Evolutionary conservation across 2,329 filamentous ascomycete genomes (phyloP).

Genomic region (Paracamarosporium sp.): DNA sequence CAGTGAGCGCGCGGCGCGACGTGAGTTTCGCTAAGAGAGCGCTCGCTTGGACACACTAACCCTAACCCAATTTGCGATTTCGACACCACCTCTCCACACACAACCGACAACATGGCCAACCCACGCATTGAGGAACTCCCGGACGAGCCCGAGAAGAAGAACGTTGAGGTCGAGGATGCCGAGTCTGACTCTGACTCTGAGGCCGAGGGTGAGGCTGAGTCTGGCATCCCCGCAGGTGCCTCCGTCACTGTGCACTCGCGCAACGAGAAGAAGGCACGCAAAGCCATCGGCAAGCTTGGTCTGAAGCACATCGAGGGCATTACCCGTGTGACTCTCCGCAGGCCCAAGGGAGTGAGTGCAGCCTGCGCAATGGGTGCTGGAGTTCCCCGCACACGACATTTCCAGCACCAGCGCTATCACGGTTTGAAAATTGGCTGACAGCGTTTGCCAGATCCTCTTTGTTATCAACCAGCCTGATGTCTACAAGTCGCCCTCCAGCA

Average conservation of each 20-base stretch:
- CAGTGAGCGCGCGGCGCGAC: not conserved
- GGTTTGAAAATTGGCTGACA: constrained; percentile 25
- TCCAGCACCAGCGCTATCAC: constrained; percentile 7
- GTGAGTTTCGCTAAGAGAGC: not conserved
- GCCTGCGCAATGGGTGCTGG: constrained; percentile 22
- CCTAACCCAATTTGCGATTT: constrained; percentile 14
- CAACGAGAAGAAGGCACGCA: constrained; percentile 99
- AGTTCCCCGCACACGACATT: constrained; percentile 7
- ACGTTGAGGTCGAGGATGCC: constrained; percentile 76
- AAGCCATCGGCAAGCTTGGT: constrained; percentile 98
- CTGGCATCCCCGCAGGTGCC: constrained; percentile 80
- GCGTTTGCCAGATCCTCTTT: constrained; percentile 80
- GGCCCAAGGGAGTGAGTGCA: constrained; percentile 95
- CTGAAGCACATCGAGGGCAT: constrained; percentile 96
- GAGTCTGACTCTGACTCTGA: constrained; percentile 77
- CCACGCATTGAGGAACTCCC: constrained; percentile 97
- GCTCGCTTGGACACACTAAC: not conserved
- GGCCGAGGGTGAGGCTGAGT: constrained; percentile 73
- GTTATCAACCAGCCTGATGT: constrained; percentile 99
- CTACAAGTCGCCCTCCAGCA: constrained; percentile 98
- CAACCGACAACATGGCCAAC: constrained; percentile 82
- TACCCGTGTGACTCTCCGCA: constrained; percentile 94
- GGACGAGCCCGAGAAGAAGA: constrained; percentile 83
- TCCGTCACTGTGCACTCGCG: constrained; percentile 93
- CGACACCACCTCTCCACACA: constrained; percentile 30